These are phyloP conservation scores for Astragalus glycyphyllos DNA, from an alignment of 306 rosid species.

Conservation along the genomic window DNA sequence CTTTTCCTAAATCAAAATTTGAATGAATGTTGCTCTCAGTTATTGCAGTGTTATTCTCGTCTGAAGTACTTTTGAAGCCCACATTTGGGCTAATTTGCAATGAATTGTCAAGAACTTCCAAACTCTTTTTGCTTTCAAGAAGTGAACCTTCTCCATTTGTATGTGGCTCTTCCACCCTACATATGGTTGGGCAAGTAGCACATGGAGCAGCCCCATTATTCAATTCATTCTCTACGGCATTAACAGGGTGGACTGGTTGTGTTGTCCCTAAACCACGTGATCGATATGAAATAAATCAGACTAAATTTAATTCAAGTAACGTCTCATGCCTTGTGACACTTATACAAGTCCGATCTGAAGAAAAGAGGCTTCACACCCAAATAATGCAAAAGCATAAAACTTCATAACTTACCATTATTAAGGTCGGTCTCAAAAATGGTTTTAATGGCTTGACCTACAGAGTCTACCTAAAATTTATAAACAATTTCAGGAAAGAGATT, in stretches of 20 bases:
- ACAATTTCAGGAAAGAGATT: constrained; percentile 29
- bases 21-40: constrained; percentile 44
- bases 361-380: constrained; percentile 9
- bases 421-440: constrained; percentile 5
- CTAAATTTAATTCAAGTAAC: not conserved
- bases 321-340: not conserved
- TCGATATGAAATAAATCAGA: constrained; percentile 34
- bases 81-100: constrained; percentile 38
- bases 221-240: constrained; percentile 41
- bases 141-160: constrained; percentile 41
- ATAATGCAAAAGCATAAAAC: constrained; percentile 12
- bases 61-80: constrained; percentile 47
- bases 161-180: constrained; percentile 30
- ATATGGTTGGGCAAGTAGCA: constrained; percentile 29
- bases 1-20: constrained; percentile 36
- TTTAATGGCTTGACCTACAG: constrained; percentile 19
- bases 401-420: constrained; percentile 40
- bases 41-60: constrained; percentile 17
- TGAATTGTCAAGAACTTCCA: constrained; percentile 31
- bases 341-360: constrained; percentile 28
- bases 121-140: constrained; percentile 35
- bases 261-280: constrained; percentile 35
- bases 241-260: constrained; percentile 31
- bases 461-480: constrained; percentile 47
- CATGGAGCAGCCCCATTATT: constrained; percentile 40